Percentiles rank a stretch among this genome's conserved stretches.
phyloP scores from a whole-genome alignment of 106 monocot genomes.

The Dioscorea alata region DNA sequence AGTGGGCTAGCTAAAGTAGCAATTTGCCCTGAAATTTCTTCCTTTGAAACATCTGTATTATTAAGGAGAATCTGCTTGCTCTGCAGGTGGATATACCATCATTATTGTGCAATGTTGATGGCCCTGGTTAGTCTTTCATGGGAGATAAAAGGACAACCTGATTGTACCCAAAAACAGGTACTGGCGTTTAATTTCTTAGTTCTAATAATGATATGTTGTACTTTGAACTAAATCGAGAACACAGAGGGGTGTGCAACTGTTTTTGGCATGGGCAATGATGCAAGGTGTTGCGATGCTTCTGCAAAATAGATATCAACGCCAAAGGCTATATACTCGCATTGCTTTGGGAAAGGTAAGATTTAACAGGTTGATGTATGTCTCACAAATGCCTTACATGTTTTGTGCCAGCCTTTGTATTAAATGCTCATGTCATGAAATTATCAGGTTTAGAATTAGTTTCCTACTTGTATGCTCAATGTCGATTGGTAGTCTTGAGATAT shows the following conservation, averaged over 20 bases:
- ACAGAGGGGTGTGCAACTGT: constrained; percentile 65
- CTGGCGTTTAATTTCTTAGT: neutral
- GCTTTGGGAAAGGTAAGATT: constrained; percentile 76
- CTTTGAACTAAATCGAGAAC: neutral
- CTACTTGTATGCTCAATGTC: no score
- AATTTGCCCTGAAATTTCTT: no score
- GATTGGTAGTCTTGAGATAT: no score
- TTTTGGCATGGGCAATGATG: constrained; percentile 72
- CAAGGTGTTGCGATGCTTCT: constrained; percentile 86
- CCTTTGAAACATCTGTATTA: no score
- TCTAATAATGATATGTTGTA: no score
- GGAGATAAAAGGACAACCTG: constrained; percentile 91
- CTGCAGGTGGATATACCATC: constrained; percentile 95
- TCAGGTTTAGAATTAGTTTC: no score
- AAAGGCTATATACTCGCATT: constrained; percentile 81
- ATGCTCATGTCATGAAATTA: no score
- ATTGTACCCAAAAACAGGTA: constrained; percentile 80
- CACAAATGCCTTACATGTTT: no score
- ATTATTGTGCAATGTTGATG: constrained; percentile 87
- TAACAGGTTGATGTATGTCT: no score
- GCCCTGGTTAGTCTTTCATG: constrained; percentile 81
- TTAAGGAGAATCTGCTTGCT: neutral
- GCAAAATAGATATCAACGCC: constrained; percentile 81
- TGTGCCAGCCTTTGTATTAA: no score
- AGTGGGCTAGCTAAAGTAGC: no score